Evolutionary conservation across 2,329 filamentous ascomycete species (phyloP).

Genomic region (Phialophora expanda): DNA sequence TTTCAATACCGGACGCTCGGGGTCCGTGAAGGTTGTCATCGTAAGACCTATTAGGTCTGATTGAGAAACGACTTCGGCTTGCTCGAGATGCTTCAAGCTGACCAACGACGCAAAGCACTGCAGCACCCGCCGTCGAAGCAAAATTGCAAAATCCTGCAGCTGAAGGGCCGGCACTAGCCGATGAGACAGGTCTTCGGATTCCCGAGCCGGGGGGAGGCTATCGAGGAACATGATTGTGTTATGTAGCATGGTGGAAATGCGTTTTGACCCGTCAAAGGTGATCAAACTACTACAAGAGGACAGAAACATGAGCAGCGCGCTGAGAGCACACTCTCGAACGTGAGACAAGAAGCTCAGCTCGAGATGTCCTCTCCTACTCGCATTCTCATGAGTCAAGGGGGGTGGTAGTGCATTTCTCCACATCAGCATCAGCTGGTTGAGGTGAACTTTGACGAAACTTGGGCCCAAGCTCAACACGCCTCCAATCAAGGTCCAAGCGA

Average conservation of each 20-base stretch:
- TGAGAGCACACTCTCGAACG: slow-evolving; percentile 90
- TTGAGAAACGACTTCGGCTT: slow-evolving; percentile 83
- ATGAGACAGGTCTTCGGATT: slow-evolving; percentile 83
- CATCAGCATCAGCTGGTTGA: slow-evolving; percentile 87
- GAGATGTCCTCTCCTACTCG: slow-evolving; percentile 77
- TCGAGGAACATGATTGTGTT: slow-evolving; percentile 91
- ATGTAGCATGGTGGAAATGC: slow-evolving; percentile 91
- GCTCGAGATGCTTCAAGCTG: slow-evolving; percentile 81
- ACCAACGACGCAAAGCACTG: slow-evolving; percentile 95
- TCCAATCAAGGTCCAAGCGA: slow-evolving; percentile 96
- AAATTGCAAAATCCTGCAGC: slow-evolving; percentile 85
- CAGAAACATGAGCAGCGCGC: slow-evolving; percentile 88
- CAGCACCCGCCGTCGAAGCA: slow-evolving; percentile 89
- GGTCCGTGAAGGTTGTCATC: slow-evolving; percentile 89
- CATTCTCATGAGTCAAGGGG: slow-evolving; percentile 90
- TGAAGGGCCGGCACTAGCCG: slow-evolving; percentile 84
- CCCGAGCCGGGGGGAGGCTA: slow-evolving; percentile 80
- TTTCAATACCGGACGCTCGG: slow-evolving; percentile 77
- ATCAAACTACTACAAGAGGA: slow-evolving; percentile 91
- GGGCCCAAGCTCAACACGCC: slow-evolving; percentile 95
- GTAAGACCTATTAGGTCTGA: slow-evolving; percentile 89
- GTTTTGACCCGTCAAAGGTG: slow-evolving; percentile 90
- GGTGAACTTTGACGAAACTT: slow-evolving; percentile 98
- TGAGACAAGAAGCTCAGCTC: slow-evolving; percentile 94
- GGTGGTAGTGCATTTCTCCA: slow-evolving; percentile 98